Evolutionary conservation across 768 basidiomycete species (phyloP).

Genomic region (Leccinum sublutescens): DNA sequence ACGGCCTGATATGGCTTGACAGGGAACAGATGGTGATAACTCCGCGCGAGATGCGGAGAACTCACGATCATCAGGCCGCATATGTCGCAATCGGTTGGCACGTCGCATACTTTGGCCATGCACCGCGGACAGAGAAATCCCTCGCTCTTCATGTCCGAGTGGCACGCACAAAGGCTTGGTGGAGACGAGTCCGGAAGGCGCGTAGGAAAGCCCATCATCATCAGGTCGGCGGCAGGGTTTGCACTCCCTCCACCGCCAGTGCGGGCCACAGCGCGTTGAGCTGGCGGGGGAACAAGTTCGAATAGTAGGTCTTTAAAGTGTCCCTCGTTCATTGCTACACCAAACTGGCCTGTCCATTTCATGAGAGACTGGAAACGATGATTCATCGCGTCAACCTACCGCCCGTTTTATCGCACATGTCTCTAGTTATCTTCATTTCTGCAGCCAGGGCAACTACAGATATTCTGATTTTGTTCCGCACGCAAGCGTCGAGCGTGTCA

Average conservation of each 20-base stretch:
- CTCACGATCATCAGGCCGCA: slow-evolving; percentile 98
- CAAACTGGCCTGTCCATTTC: slow-evolving; percentile 66
- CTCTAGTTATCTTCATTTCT: slow-evolving; percentile 97
- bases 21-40: slow-evolving; percentile 94
- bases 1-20: slow-evolving; percentile 81
- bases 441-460: slow-evolving; percentile 94
- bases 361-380: slow-evolving; percentile 10
- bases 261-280: slow-evolving; percentile 60
- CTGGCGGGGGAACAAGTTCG: slow-evolving; percentile 93
- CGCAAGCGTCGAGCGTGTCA: slow-evolving; percentile 84
- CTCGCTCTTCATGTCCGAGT: slow-evolving; percentile 86
- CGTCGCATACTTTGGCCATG: slow-evolving; percentile 90
- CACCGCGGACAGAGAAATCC: slow-evolving; percentile 97
- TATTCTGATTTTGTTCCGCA: slow-evolving; percentile 82
- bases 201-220: slow-evolving; percentile 99
- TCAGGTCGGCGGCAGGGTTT: slow-evolving; percentile 81
- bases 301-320: slow-evolving; percentile 96
- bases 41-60: slow-evolving; percentile 94
- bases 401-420: slow-evolving; percentile 87
- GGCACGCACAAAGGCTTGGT: slow-evolving; percentile 88
- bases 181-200: slow-evolving; percentile 82
- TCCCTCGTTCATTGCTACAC: slow-evolving; percentile 97
- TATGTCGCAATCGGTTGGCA: slow-evolving; percentile 96
- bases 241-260: slow-evolving; percentile 42
- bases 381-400: slow-evolving; percentile 44